Evolutionary conservation across 176 grass and related monocot species (phyloP).

Genomic region (Tuctoria greenei): DNA sequence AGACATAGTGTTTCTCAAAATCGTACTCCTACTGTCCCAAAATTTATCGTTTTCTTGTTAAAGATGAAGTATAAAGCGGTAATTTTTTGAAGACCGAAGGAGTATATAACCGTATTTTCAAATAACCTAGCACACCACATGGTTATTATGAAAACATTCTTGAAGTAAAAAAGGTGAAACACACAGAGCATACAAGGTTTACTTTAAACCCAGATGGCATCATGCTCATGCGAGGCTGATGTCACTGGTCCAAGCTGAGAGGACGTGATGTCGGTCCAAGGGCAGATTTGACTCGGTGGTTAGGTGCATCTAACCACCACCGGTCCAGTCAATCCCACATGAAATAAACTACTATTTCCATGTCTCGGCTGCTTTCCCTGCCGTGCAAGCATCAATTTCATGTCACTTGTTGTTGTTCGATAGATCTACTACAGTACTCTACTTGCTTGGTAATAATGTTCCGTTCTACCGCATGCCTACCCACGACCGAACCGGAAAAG

Average conservation of each 20-base stretch:
- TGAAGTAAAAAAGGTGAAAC: no score
- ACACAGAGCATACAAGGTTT: neutral
- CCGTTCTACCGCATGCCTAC: neutral
- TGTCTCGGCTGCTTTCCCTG: constrained; percentile 36
- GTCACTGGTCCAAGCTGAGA: constrained; percentile 38
- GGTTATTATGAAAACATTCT: neutral
- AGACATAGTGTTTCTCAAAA: neutral
- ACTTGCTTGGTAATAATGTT: neutral
- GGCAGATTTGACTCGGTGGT: constrained; percentile 34
- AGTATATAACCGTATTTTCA: no score
- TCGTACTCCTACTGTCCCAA: no score
- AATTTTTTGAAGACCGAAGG: no score
- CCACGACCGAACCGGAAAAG: neutral
- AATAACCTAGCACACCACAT: neutral
- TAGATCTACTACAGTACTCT: no score
- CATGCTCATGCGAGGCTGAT: constrained; percentile 41
- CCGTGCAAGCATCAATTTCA: constrained; percentile 58
- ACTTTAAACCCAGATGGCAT: constrained; percentile 25
- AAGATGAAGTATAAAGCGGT: no score
- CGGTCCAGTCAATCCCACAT: constrained; percentile 28
- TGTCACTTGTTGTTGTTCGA: neutral
- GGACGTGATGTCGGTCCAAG: constrained; percentile 31
- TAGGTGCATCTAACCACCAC: constrained; percentile 30
- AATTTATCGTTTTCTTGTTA: no score
- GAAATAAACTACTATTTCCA: constrained; percentile 47